Evolutionary conservation across 2,329 filamentous ascomycete species (phyloP).

Genomic region (Tolypocladium amazonense): DNA sequence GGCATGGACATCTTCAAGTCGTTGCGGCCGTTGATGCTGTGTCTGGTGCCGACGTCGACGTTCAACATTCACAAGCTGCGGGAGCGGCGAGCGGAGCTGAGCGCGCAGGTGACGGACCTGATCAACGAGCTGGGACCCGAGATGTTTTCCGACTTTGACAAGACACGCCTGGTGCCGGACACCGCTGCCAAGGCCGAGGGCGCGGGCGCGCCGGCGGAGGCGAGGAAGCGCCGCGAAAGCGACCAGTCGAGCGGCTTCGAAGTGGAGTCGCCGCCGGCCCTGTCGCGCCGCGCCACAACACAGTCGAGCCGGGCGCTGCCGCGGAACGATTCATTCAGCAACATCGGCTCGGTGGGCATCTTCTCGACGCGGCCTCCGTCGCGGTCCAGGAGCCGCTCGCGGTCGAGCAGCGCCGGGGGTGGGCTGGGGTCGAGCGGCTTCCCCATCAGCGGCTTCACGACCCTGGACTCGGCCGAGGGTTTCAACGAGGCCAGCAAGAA

Average conservation of each 20-base stretch:
- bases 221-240: slow-evolving; percentile 33
- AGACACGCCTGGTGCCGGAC: slow-evolving; percentile 56
- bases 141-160: slow-evolving; percentile 93
- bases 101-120: slow-evolving; percentile 73
- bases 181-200: slow-evolving; percentile 27
- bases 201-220: slow-evolving; percentile 13
- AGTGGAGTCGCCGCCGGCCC: slow-evolving; percentile 25
- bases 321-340: slow-evolving; percentile 87
- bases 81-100: slow-evolving; percentile 60
- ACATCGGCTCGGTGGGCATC: slow-evolving; percentile 77
- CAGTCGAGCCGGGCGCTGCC: slow-evolving; percentile 49
- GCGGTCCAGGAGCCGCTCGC: slow-evolving; percentile 59
- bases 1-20: slow-evolving; percentile 99
- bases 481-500: slow-evolving; percentile 76
- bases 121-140: slow-evolving; percentile 95
- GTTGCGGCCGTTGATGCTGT: slow-evolving; percentile 74
- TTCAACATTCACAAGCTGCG: slow-evolving; percentile 77
- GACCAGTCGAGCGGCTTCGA: slow-evolving; percentile 32
- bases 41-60: slow-evolving; percentile 71
- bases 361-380: slow-evolving; percentile 85
- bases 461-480: slow-evolving; percentile 54
- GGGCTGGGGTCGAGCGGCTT: slow-evolving; percentile 51
- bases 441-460: slow-evolving; percentile 59
- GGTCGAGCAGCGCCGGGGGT: slow-evolving; percentile 58
- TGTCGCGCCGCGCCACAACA: slow-evolving; percentile 39